Base-by-base conservation (phyloP, 1,284 basidiomycete species). In the Exobasidium cylindrosporum region DNA sequence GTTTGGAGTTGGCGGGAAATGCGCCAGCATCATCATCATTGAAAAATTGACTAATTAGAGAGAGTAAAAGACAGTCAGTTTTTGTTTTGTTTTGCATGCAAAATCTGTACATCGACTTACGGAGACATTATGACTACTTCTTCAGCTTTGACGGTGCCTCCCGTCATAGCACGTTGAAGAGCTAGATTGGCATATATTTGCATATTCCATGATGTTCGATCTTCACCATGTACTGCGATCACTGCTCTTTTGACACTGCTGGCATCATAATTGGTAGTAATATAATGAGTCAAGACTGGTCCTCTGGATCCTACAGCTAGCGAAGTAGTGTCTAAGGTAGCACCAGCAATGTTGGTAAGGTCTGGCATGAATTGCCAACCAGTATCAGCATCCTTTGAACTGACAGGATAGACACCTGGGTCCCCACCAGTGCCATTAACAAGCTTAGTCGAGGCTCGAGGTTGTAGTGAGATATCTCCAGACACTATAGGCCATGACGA, bases 61-160 rank as follows among this genome's bases (percentile, higher is more conserved):
- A 21, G 10, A 26, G 17, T 17, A 17, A 40, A 10, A 40, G 35
- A 17, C 10, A 40, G 35, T 40, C 35, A 40, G 35, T 17, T 40
- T 7, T 6, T 23, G 13, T 10, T 14, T 6, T 13, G 5, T 55
- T 5, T 29, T 55, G 53, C 11, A 40, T 13, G 28, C 28, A 26
- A n/a, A 28, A 6, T 23, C 26, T 29, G 10, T 40, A 10, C 35
- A 40, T 40, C 35, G 13, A 57, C 54, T 47, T 26, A 57, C 30
- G 76, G 76, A 0, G 76, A 68, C 50, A 72, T 65, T 13, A 76
- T 63, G 4, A 76, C 62, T 46, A 77, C 69, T 45, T 77, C 70
- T 24, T 74, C 72, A 0, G 63, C 32, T 1, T 57, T 55, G 26
- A 76, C 69, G n/a, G 52, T 66, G 0, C 72, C 72, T 1, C 69